Evolutionary conservation across 2,329 filamentous ascomycete species (phyloP).

Genomic region (Alternaria brassicae): DNA sequence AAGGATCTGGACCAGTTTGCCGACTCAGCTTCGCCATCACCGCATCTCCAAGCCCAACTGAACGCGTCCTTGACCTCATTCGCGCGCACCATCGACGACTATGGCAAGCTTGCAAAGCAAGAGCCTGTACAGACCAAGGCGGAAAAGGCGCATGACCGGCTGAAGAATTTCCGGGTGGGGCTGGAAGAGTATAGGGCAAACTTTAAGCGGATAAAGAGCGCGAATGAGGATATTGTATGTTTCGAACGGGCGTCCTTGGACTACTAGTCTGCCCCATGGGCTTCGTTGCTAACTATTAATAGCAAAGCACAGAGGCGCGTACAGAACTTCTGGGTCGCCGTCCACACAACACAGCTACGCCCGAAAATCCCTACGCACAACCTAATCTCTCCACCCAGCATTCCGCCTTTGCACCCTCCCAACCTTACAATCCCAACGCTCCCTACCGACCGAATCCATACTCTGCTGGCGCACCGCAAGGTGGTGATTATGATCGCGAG

Average conservation of each 20-base stretch:
- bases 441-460: constrained; percentile 53
- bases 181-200: constrained; percentile 79
- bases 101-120: constrained; percentile 81
- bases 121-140: constrained; percentile 92
- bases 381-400: constrained; percentile 30
- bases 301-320: constrained; percentile 71
- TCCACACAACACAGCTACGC: constrained; percentile 77
- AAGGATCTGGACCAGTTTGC: constrained; percentile 76
- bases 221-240: constrained; percentile 74
- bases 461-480: constrained; percentile 41
- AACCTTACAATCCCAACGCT: constrained; percentile 38
- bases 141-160: constrained; percentile 84
- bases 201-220: constrained; percentile 78
- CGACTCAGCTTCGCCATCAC: constrained; percentile 64
- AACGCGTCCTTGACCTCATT: constrained; percentile 73
- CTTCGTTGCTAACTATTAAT: constrained; percentile 9
- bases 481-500: constrained; percentile 72
- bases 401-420: constrained; percentile 43
- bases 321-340: constrained; percentile 84
- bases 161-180: constrained; percentile 85
- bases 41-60: constrained; percentile 64
- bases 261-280: background rate
- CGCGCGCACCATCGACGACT: constrained; percentile 90
- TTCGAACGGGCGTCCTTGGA: background rate
- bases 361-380: constrained; percentile 87